Base-by-base conservation (phyloP, 2,329 filamentous ascomycete species). In the Cryphonectria radicalis region DNA sequence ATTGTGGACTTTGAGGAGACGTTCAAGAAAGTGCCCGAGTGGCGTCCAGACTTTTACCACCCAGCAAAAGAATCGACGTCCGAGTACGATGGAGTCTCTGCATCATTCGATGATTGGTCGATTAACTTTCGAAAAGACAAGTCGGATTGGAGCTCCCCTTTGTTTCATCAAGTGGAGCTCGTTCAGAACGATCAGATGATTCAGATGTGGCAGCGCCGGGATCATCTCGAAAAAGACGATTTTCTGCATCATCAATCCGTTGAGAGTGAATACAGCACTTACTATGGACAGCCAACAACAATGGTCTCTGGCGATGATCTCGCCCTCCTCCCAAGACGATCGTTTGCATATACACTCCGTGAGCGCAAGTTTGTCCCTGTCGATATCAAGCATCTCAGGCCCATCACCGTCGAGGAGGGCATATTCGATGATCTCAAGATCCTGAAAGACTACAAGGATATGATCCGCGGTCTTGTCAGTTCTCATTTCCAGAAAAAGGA, bases 401-500 rank as follows among this genome's bases (percentile, higher is more conserved):
- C 53, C 17, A 63, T 70, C 37, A 42, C 32, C 17, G 32, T 42
- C n/a, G 55, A 62, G 50, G n/a, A 70, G 57, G 57, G 57, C 25
- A 32, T 65, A 8, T 72, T 69, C 22, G 53, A 70, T n/a, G 46
- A 60, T 55, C 59, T 72, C 8, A 60, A 62, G 35, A 72, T 70
- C 14, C 19, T 63, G 17, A n/a, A 43, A 22, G 63, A 67, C 25
- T 62, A 69, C 67, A 70, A 72, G 59, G 50, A 60, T n/a, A 66
- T 72, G 7, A 19, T 72, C 43, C 62, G 63, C 22, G 50, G 60
- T n/a, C 66, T 72, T 3, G 67, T 69, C 1, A 37, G 63, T 25
- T 63, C 59, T 5, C 70, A 72, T 46, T 72, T 72, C 64, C 32
- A 67, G 67, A 69, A 70, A 37, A 70, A 72, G 65, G 68, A 59